Base-by-base conservation (phyloP, 345 rosid species). In the Mangifera indica region DNA sequence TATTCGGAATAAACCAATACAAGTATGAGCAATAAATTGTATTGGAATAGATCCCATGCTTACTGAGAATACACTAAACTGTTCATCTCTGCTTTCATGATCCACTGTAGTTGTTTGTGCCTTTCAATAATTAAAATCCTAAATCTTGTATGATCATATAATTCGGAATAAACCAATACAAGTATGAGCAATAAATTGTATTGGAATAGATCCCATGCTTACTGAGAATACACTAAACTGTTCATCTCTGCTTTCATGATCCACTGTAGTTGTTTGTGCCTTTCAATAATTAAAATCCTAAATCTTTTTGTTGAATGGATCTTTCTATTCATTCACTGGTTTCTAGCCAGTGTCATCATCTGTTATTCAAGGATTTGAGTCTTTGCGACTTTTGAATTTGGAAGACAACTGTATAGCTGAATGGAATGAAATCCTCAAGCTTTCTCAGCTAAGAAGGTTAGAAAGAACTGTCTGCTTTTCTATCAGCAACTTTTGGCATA, bases 371-470 rank as follows among this genome's bases (percentile, higher is more conserved):
- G 83, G 89, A 63, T 95, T 92, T 74, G 83, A 81, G 55, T 84
- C 87, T 77, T 84, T 95, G 70, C 87, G 81, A 66, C 87, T 95
- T 82, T 79, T 95, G 78, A 95, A 95, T 80, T 80, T 95, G 84
- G 99, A 95, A 71, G 87, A 92, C 74, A 95, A 92, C 73, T 81
- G 84, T 72, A 81, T 95, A 66, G 83, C 82, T 58, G 96, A 94
- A 22, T 92, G 99, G 98, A 79, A 74, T 72, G 97, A 95, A 80
- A 81, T 95, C 79, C 67, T 86, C 61, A 92, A 90, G 81, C 87
- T 90, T 70, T 88, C 93, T 26, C 75, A 85, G 72, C 79, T 95
- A 74, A 84, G 78, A 84, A 88, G 98, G 98, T 91, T 45, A 80
- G 89, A 67, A 29, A 55, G 71, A 57, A 46, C 48, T 62, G 70